Conservation (phyloP, 78 protist genomes). For the Blattamonas nauphoetae region DNA sequence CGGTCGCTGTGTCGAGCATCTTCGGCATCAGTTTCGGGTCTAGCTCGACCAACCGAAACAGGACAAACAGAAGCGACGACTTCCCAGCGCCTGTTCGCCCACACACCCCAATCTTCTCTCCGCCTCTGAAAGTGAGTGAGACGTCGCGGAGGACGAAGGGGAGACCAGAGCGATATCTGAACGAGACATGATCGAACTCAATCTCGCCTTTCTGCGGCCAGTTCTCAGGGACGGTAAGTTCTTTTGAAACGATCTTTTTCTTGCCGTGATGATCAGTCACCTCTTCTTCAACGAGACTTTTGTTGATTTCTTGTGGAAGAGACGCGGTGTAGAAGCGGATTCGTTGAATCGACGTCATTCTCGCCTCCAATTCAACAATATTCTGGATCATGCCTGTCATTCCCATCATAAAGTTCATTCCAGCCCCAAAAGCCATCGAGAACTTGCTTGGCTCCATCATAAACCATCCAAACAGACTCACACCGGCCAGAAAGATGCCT, state of each 20-base stretch:
- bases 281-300: too few species aligned
- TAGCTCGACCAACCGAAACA: not conserved
- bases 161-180: conserved; percentile 11
- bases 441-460: too few species aligned
- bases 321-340: not conserved
- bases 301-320: not conserved
- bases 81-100: conserved; percentile 42
- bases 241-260: too few species aligned
- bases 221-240: not conserved
- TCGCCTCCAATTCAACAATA: not conserved
- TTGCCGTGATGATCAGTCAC: too few species aligned
- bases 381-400: too few species aligned
- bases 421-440: too few species aligned
- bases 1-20: not conserved
- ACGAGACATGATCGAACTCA: not conserved
- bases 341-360: not conserved
- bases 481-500: not conserved
- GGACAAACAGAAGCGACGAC: too few species aligned
- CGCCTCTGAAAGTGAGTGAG: not conserved
- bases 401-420: too few species aligned
- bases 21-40: not conserved
- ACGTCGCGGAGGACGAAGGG: conserved; percentile 8
- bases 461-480: not conserved
- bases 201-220: not conserved
- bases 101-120: too few species aligned